Evolutionary conservation across 2,329 filamentous ascomycete genomes (phyloP).

Genomic region (Annulohypoxylon truncatum): DNA sequence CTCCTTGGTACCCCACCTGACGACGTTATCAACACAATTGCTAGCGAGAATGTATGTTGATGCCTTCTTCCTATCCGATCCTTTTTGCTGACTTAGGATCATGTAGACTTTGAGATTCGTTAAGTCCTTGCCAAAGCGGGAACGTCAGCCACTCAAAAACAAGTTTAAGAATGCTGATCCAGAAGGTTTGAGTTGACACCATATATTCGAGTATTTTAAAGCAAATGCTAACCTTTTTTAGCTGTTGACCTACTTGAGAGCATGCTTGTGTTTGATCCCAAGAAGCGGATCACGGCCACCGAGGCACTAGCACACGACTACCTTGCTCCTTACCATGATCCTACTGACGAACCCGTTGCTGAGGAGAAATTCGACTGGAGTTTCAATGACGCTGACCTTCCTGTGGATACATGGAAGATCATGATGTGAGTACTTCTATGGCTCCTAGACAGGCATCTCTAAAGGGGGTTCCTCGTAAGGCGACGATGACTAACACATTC

Average conservation of each 20-base stretch:
- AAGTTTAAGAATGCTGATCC: slow-evolving; percentile 98
- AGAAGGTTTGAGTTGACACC: slow-evolving; percentile 65
- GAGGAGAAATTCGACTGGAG: slow-evolving; percentile 99
- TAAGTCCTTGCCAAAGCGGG: slow-evolving; percentile 94
- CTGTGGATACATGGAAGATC: slow-evolving; percentile 99
- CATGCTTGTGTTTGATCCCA: slow-evolving; percentile 99
- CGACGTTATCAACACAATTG: slow-evolving; percentile 98
- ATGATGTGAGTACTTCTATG: slow-evolving; percentile 82
- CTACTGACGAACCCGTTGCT: slow-evolving; percentile 92
- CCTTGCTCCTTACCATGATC: slow-evolving; percentile 95
- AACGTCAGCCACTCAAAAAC: slow-evolving; percentile 84
- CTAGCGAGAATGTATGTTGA: slow-evolving; percentile 88
- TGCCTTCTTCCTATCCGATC: neutral
- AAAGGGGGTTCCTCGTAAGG: neutral
- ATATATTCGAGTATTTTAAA: neutral
- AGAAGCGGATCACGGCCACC: slow-evolving; percentile 88
- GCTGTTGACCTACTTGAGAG: slow-evolving; percentile 93
- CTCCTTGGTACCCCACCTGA: slow-evolving; percentile 95
- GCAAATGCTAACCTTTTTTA: slow-evolving; percentile 54
- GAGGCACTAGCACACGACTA: slow-evolving; percentile 92
- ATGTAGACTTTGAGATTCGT: slow-evolving; percentile 91
- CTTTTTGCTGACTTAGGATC: slow-evolving; percentile 32
- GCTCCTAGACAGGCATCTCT: neutral
- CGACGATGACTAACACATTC: slow-evolving; percentile 41
- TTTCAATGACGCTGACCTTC: slow-evolving; percentile 97